Evolutionary conservation across 192 early-diverging fungal species (phyloP), one percentile per base, ranked within the genome.

Genomic region (Coemansia sp.): DNA sequence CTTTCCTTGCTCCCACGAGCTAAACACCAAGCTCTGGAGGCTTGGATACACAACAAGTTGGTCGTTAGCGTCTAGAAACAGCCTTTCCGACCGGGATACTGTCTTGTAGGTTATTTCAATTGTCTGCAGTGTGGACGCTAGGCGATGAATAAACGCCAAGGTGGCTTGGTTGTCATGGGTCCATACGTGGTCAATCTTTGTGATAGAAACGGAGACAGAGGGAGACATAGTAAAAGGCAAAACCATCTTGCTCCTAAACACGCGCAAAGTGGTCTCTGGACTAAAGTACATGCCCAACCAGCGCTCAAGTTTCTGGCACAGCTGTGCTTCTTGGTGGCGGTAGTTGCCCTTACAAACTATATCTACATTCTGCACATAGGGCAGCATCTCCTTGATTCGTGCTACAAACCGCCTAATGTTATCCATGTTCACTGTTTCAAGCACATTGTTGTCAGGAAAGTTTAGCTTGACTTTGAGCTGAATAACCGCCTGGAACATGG

Each of bases 241-340:
- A 18, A 58, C 9, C n/a, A 34, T 34, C 11, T 58, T 58, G 56
- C 34, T 58, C 34, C 20, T 28, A 16, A 36, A 37, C 34, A 58
- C 34, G 56, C 56, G 20, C 56, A 37, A 21, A 4, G 56, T 58
- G 9, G 34, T 36, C n/a, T 58, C 56, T 21, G 56, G 56, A 10
- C 33, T 36, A 58, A 58, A 58, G 20, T 58, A 58, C 56, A 37
- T 12, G 6, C 34, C 10, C 34, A 58, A 9, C 56, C 56, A 58
- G 33, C 56, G 31, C 34, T 58, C 56, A 37, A 58, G 18, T 11
- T 18, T 18, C 34, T 58, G 56, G 6, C 56, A 58, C 3, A 20
- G 8, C 16, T 18, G 56, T 2, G 56, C 56, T 21, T 58, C 56
- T 18, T 58, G 56, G 56, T 58, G 34, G 56, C 34, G 3, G 34